Evolutionary conservation across 495 filamentous ascomycete species (phyloP).

Genomic region (Schizothecium vesticola): DNA sequence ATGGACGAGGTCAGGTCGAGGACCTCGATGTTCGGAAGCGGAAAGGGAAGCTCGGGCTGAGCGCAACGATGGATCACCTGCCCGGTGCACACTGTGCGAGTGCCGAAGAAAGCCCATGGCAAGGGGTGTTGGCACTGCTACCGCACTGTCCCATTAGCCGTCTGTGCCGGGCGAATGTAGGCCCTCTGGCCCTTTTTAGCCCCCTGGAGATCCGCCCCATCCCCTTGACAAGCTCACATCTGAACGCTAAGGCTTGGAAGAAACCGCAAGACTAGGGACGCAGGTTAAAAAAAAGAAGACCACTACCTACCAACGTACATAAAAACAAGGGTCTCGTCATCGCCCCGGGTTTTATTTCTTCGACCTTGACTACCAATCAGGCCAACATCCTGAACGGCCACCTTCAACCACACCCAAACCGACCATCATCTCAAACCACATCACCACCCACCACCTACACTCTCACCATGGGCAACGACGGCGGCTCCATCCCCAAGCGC

Average conservation of each 20-base stretch:
- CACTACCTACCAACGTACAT: neutral
- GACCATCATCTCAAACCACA: neutral
- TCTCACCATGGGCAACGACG: conserved; percentile 83
- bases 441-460: neutral
- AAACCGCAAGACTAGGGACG: neutral
- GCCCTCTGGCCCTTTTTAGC: neutral
- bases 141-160: neutral
- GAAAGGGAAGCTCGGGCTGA: neutral
- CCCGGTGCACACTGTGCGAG: neutral
- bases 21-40: neutral
- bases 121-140: neutral
- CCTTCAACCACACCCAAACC: neutral
- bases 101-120: neutral
- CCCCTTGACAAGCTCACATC: neutral
- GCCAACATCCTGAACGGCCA: neutral
- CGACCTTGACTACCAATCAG: neutral
- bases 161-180: neutral
- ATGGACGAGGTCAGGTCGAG: neutral
- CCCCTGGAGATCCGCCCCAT: neutral
- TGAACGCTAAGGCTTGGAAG: neutral
- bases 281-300: neutral
- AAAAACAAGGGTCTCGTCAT: neutral
- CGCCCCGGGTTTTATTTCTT: neutral
- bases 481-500: conserved; percentile 82
- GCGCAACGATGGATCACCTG: neutral